phyloP scores from a whole-genome alignment of 2,329 filamentous ascomycete genomes.

The Fusarium papillatum region DNA sequence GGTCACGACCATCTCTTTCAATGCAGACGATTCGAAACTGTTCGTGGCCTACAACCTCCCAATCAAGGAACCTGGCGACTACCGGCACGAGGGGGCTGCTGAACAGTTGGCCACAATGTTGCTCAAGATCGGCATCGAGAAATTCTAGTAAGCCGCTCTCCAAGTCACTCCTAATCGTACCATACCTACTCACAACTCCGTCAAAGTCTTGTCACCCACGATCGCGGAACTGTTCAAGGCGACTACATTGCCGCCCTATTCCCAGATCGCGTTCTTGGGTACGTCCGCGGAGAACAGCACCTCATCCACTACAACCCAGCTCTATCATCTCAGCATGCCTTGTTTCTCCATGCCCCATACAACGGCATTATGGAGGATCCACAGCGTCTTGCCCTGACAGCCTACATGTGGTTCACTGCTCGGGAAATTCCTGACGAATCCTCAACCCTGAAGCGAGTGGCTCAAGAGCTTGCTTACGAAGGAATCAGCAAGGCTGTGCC shows the following conservation, averaged over 20 bases:
- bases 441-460: neutral
- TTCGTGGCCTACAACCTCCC: neutral
- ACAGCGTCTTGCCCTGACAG: neutral
- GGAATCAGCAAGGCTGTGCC: constrained; percentile 2
- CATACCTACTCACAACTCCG: no score
- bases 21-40: neutral
- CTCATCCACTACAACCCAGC: neutral
- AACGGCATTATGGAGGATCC: neutral
- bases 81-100: neutral
- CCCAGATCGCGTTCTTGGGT: neutral
- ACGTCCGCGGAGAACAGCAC: neutral
- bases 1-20: neutral
- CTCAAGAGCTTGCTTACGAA: constrained; percentile 9
- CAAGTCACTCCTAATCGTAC: neutral
- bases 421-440: neutral
- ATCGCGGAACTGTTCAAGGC: neutral
- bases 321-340: neutral
- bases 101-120: neutral
- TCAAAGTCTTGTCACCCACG: neutral
- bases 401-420: neutral
- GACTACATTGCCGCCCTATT: neutral
- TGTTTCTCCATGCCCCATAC: neutral
- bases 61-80: neutral
- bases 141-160: neutral
- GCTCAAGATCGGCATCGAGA: neutral